These are phyloP conservation scores for Pyrenula aspistea DNA, from an alignment of 495 filamentous ascomycete genomes.

Conservation along the genomic window DNA sequence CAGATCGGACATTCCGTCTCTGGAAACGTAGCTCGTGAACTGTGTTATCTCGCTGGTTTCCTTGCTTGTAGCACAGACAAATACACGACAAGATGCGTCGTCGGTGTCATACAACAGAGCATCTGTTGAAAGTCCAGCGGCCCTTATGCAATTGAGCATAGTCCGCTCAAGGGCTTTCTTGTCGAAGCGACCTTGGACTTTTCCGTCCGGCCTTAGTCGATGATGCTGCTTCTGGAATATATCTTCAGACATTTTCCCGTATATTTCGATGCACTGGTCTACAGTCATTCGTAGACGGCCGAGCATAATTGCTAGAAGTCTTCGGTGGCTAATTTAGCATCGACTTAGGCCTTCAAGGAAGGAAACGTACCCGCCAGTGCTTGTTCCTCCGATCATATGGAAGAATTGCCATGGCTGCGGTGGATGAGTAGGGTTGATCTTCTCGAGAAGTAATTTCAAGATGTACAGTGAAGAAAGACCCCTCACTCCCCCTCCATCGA, in stretches of 20 bases:
- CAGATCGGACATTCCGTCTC: conserved; percentile 3
- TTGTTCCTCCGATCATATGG: conserved; percentile 3
- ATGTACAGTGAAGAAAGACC: conserved; percentile 26
- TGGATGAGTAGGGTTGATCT: background rate
- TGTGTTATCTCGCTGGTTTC: conserved; percentile 10
- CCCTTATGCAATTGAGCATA: conserved; percentile 7
- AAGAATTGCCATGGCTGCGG: conserved; percentile 1
- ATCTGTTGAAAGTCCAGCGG: background rate
- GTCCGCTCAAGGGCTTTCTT: conserved; percentile 8
- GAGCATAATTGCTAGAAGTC: conserved; percentile 20
- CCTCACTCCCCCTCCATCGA: conserved; percentile 25
- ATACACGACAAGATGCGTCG: conserved; percentile 2
- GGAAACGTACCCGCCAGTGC: background rate
- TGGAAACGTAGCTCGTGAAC: conserved; percentile 18
- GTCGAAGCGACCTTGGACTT: conserved; percentile 8
- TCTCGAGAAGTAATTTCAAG: conserved; percentile 11
- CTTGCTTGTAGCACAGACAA: conserved; percentile 19
- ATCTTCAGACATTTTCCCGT: conserved; percentile 3
- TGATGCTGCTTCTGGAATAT: conserved; percentile 7
- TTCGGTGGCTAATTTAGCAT: conserved; percentile 1
- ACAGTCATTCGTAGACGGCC: conserved; percentile 18
- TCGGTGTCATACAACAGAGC: conserved; percentile 2
- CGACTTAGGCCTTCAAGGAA: background rate
- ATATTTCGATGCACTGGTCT: conserved; percentile 15
- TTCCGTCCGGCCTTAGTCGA: conserved; percentile 6